phyloP scores from a whole-genome alignment of 1,139 yeast genomes.

The Diutina scorzettiae region DNA sequence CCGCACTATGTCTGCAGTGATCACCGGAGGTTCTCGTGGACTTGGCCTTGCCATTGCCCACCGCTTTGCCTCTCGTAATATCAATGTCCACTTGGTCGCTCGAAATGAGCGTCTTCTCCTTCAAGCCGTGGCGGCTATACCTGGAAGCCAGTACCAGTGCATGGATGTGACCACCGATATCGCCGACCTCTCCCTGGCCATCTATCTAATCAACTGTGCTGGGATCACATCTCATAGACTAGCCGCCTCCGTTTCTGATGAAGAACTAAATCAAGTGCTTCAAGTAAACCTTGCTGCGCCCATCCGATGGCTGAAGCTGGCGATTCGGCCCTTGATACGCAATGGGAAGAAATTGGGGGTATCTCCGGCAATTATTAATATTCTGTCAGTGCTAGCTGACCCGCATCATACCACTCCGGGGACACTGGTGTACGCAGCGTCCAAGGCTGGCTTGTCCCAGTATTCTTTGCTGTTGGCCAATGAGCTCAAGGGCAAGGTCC shows the following conservation, averaged over 20 bases:
- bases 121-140: conserved; percentile 21
- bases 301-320: conserved; percentile 40
- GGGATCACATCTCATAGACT: conserved; percentile 61
- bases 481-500: conserved; percentile 42
- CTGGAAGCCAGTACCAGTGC: conserved; percentile 26
- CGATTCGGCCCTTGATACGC: conserved; percentile 37
- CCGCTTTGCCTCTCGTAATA: conserved; percentile 47
- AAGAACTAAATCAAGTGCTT: conserved; percentile 37
- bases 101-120: conserved; percentile 31
- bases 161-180: conserved; percentile 26
- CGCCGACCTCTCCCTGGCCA: conserved; percentile 15
- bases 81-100: conserved; percentile 50
- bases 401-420: conserved; percentile 38
- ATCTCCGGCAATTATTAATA: conserved; percentile 37
- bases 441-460: conserved; percentile 68
- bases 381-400: conserved; percentile 60
- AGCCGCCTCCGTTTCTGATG: conserved; percentile 30
- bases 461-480: conserved; percentile 51
- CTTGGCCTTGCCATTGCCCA: conserved; percentile 61
- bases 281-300: conserved; percentile 57
- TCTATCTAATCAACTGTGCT: conserved; percentile 66
- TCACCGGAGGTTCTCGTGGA: conserved; percentile 87
- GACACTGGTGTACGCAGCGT: conserved; percentile 64
- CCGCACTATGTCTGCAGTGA: conserved; percentile 29
- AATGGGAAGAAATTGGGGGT: conserved; percentile 11